Conservation (phyloP, 139 green algal species). For the Asterochloris erici region DNA sequence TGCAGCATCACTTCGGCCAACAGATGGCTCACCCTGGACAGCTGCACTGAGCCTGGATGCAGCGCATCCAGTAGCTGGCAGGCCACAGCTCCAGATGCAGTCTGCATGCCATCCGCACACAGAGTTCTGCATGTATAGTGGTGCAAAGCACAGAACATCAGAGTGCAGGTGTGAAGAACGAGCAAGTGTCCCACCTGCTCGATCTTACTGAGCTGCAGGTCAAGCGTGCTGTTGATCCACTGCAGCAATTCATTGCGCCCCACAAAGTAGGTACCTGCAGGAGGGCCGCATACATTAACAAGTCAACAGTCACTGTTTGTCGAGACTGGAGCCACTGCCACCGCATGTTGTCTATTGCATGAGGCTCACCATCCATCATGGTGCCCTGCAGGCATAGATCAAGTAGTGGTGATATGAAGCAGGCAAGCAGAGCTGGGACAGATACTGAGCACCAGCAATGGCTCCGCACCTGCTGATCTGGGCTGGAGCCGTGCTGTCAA, state of each 20-base stretch:
- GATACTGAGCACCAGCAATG: too few species aligned
- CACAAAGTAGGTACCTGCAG: slow-evolving; percentile 63
- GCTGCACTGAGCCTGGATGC: slow-evolving; percentile 74
- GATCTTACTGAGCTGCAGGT: slow-evolving; percentile 79
- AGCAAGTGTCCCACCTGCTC: slow-evolving; percentile 69
- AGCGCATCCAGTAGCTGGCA: slow-evolving; percentile 94
- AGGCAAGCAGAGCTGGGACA: too few species aligned
- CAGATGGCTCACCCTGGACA: slow-evolving; percentile 72
- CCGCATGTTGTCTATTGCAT: too few species aligned
- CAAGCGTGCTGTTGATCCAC: slow-evolving; percentile 90
- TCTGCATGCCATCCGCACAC: slow-evolving; percentile 39
- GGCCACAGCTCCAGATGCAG: slow-evolving; percentile 72
- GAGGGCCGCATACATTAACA: too few species aligned
- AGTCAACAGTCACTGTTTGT: too few species aligned
- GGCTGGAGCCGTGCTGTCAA: too few species aligned
- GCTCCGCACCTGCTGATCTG: too few species aligned
- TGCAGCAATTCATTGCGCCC: slow-evolving; percentile 74
- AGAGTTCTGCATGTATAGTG: too few species aligned
- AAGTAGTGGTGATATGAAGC: too few species aligned
- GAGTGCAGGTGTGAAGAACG: background rate
- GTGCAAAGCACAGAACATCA: background rate
- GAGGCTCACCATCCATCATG: too few species aligned
- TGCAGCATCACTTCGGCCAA: background rate
- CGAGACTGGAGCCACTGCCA: too few species aligned
- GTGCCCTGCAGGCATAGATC: too few species aligned